Base-by-base conservation (phyloP, 2,329 filamentous ascomycete genomes). In the Ceratocystis alfenasii region DNA sequence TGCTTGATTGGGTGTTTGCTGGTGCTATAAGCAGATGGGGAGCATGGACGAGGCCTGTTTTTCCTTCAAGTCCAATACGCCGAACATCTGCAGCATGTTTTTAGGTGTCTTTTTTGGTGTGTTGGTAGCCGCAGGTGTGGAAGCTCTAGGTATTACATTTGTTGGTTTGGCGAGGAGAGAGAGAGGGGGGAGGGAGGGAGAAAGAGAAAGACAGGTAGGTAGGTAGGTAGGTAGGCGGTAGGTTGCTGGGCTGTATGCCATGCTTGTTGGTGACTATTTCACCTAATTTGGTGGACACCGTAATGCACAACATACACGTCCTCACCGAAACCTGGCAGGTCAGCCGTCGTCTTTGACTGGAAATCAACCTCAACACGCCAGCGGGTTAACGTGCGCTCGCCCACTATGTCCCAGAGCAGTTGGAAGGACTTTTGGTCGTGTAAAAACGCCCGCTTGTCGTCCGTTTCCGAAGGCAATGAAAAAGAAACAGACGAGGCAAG, bases 401-500 rank as follows among this genome's bases (percentile, higher is more conserved):
- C 80, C 30, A 83, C 76, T 68, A 82, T 78, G 64, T 81, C 75
- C 82, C 82, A 85, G 28, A 85, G 73, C 45, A 70, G 70, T 69
- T 80, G 78, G 72, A 83, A 84, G 66, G 77, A 81, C 6, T 73
- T 70, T 44, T 76, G 74, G 68, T 81, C 76, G 70, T 83, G 81
- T 1, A 81, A 72, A 68, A 78, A 83, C 2, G 66, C 64, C 2
- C 63, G 63, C 12, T n/a, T 28, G 41, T 66, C 30, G 44, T 63
- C n/a, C 15, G 63, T 50, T 55, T 36, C 10, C 68, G 70, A 60
- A 1, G 65, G 65, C 22, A 61, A 20, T 4, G 65, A 64, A 22
- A 66, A 66, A 22, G 66, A 67, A n/a, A 67, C 63, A 2, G 63
- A 62, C 2, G 66, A 67, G 5, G 66, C 66, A 8, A 67, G 57